Evolutionary conservation across 352 stramenopile species (phyloP).

Genomic region (Blastocystis sp.): DNA sequence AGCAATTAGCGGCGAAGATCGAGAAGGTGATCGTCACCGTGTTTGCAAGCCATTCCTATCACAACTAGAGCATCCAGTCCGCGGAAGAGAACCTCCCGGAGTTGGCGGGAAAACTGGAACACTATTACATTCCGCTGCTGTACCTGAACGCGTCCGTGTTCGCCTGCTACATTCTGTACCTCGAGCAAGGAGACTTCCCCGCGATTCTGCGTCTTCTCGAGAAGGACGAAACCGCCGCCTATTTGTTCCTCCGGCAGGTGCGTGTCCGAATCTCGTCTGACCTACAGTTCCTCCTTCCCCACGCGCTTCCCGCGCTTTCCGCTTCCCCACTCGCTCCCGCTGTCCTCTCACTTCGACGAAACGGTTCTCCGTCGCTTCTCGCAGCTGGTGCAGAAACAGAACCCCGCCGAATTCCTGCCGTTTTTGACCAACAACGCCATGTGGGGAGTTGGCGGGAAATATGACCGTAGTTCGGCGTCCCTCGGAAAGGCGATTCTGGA

Average conservation of each 20-base stretch:
- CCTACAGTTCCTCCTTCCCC: conserved; percentile 31
- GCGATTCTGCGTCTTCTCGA: neutral
- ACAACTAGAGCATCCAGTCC: neutral
- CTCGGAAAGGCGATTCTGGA: neutral
- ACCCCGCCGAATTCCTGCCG: neutral
- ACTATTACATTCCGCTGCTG: conserved; percentile 8
- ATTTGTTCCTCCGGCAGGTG: conserved; percentile 2
- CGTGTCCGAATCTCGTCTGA: no score
- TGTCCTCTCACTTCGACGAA: neutral
- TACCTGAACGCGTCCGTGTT: neutral
- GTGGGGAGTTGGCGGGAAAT: neutral
- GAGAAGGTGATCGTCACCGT: neutral
- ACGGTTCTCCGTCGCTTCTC: neutral
- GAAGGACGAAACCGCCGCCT: neutral
- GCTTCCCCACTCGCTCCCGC: neutral
- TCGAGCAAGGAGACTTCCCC: neutral
- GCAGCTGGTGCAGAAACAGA: neutral
- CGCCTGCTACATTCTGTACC: neutral
- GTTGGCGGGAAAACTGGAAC: neutral
- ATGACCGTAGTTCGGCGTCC: neutral
- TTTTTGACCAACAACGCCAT: conserved; percentile 32
- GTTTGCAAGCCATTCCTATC: neutral
- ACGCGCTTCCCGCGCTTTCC: neutral
- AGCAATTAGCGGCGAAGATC: neutral
- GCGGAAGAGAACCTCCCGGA: neutral